These are phyloP conservation scores for Nakataea oryzae DNA, from an alignment of 2,329 filamentous ascomycete species.

Conservation along the genomic window DNA sequence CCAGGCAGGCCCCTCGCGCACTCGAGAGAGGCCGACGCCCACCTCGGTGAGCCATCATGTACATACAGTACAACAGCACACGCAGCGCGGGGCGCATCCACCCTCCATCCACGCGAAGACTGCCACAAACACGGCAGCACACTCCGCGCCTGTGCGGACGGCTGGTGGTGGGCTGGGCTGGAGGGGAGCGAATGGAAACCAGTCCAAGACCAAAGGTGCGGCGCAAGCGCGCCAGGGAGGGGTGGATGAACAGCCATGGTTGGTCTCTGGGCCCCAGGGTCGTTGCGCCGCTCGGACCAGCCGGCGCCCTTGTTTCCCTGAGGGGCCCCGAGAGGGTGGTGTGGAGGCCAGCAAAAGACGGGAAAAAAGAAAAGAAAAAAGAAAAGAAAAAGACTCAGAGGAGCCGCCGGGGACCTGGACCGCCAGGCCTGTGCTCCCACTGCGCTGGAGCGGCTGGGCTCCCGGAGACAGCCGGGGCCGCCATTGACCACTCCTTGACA, in stretches of 20 bases:
- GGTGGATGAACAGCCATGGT: background rate
- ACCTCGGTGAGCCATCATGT: too few species aligned
- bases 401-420: background rate
- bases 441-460: background rate
- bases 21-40: too few species aligned
- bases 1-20: too few species aligned
- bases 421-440: background rate
- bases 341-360: background rate
- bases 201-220: background rate
- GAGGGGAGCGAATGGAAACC: background rate
- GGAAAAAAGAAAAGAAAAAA: background rate
- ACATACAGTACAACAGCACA: too few species aligned
- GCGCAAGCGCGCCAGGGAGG: background rate
- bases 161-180: background rate
- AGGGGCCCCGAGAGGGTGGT: background rate
- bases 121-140: background rate
- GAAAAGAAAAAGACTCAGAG: background rate
- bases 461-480: background rate
- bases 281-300: background rate
- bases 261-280: background rate
- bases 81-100: too few species aligned
- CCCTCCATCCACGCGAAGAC: background rate
- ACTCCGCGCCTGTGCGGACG: background rate
- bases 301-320: background rate
- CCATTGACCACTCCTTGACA: background rate